Evolutionary conservation across 208 protist genomes (phyloP), one percentile per base, ranked within the genome.

Genomic region (Trypanosoma melophagium): DNA sequence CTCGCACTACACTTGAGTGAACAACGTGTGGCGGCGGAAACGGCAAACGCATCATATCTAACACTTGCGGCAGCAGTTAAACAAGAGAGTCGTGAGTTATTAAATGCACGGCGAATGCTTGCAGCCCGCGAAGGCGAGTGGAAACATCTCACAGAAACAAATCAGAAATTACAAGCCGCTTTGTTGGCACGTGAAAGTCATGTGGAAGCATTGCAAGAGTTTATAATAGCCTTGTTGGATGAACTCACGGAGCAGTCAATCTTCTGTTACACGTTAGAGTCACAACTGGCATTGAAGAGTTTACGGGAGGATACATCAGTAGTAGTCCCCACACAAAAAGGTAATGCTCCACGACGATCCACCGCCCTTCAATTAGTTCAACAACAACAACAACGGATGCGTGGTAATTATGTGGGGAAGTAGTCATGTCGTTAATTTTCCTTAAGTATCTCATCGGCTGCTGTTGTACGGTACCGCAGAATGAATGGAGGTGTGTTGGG

Each of bases 1-100:
- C 77, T 92, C 44, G 79, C 86, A 1, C 38, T 92, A 24, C 51
- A 68, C 19, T 68, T 92, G 25, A 76, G 71, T 45, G 55, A 74
- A 14, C 66, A 84, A 58, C 52, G 63, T 35, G 76, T 55, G 17
- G 78, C 66, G 5, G 58, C 56, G 2, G 54, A 61, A 13, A 55
- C 68, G 25, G 64, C 79, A 12, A 42, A 49, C 0, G 53, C 80
- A 24, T 49, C 54, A 38, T 61, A 66, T n/a, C 57, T 51, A 12
- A 59, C 70, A 31, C 52, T 68, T 55, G 60, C 59, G 0, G 54
- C 62, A 17, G 56, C 60, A 1, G 53, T 63, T 8, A 63, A 35
- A n/a, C 58, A 65, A 3, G 80, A 86, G 42, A 40, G 54, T 10
- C 45, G 73, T 56, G 67, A 62, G n/a, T 62, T 81, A 28, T 44